Percentiles rank a stretch among this genome's conserved stretches.
Conservation (phyloP, 1,284 basidiomycete species). For the Boletellus dicymbophilus region DNA sequence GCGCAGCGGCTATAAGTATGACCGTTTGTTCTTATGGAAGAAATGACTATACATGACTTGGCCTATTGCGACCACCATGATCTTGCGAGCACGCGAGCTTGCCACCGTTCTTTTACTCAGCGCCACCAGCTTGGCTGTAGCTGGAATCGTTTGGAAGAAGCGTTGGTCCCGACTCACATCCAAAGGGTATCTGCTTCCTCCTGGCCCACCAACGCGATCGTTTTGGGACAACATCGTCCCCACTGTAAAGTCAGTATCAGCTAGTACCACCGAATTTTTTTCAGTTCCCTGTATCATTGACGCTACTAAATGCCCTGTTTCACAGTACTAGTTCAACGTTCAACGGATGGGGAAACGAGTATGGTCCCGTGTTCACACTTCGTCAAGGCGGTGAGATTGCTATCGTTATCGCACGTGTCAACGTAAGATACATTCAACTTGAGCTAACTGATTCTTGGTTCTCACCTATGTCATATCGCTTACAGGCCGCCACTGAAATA, state of each 20-base stretch:
- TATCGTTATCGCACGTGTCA: constrained; percentile 32
- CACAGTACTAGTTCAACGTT: constrained; percentile 21
- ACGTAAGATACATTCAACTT: constrained; percentile 26
- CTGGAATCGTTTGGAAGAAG: constrained; percentile 1
- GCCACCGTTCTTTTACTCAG: no score
- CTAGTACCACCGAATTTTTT: not conserved
- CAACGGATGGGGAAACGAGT: constrained; percentile 30
- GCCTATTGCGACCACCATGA: no score
- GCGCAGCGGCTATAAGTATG: no score
- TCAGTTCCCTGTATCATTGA: no score
- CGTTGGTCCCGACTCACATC: not conserved
- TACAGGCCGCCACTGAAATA: constrained; percentile 35
- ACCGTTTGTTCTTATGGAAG: no score
- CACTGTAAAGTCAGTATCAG: constrained; percentile 21
- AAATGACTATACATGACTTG: no score
- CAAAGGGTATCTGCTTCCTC: constrained; percentile 20
- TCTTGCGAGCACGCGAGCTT: no score
- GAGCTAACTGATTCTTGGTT: not conserved
- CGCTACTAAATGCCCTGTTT: not conserved
- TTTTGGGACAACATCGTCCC: constrained; percentile 23
- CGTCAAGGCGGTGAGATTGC: constrained; percentile 26
- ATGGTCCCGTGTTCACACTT: constrained; percentile 37
- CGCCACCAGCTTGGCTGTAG: no score
- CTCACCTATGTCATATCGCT: not conserved
- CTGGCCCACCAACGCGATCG: constrained; percentile 24